Percentiles rank a stretch among this genome's conserved stretches.
These are phyloP conservation scores for Fraxinus xanthoxyloides DNA, from an alignment of 305 asterid species.

Conservation along the genomic window DNA sequence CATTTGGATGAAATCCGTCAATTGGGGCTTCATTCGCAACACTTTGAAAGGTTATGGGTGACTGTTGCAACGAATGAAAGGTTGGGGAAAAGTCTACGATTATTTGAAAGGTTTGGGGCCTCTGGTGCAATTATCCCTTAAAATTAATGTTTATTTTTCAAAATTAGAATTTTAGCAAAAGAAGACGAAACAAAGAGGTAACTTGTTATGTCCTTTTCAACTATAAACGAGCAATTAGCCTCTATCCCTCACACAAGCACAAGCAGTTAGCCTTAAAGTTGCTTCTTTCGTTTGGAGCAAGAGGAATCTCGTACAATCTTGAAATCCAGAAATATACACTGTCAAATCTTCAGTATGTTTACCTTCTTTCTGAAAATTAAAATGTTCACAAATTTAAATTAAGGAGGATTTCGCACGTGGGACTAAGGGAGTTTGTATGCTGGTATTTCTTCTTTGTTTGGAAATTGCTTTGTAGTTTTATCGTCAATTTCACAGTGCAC, in stretches of 20 bases:
- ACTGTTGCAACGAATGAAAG: too few relatives aligned
- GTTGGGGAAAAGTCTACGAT: too few relatives aligned
- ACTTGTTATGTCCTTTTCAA: background rate
- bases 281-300: background rate
- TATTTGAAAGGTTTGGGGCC: too few relatives aligned
- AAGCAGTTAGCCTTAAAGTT: background rate
- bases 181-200: background rate
- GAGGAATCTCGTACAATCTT: background rate
- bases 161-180: background rate
- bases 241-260: background rate
- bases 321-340: background rate
- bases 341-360: background rate
- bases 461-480: background rate
- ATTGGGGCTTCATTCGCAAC: too few relatives aligned
- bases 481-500: background rate
- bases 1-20: too few relatives aligned
- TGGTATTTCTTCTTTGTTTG: background rate
- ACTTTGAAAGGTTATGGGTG: too few relatives aligned
- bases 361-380: background rate
- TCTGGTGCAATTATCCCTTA: too few relatives aligned
- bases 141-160: background rate
- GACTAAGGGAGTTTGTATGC: background rate
- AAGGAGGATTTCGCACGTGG: background rate
- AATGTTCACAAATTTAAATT: background rate
- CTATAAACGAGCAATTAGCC: background rate